These are phyloP conservation scores for Scytalidium sp. DNA, from an alignment of 2,329 filamentous ascomycete genomes.

Conservation along the genomic window DNA sequence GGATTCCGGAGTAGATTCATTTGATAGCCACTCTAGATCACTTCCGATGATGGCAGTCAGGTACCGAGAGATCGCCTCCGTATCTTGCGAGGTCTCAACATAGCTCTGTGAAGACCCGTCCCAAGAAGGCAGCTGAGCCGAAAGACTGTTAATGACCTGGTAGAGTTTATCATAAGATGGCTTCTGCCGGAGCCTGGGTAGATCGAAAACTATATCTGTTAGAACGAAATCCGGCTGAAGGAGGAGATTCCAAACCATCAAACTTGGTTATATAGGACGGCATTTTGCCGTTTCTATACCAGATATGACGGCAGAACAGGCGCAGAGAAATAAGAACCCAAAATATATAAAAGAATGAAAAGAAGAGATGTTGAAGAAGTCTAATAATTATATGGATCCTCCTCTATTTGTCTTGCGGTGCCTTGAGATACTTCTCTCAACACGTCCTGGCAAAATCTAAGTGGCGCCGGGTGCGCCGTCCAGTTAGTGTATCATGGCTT, in stretches of 20 bases:
- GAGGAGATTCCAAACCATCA: constrained; percentile 1
- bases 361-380: no score
- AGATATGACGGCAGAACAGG: no score
- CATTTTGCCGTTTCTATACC: background rate
- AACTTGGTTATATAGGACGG: background rate
- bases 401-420: no score
- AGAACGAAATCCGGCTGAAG: background rate
- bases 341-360: background rate
- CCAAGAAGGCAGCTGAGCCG: constrained; percentile 68
- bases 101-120: constrained; percentile 37
- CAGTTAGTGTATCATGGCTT: background rate
- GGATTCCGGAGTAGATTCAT: constrained; percentile 20
- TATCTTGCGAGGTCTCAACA: constrained; percentile 35
- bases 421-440: background rate
- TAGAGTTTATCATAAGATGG: constrained; percentile 65
- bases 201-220: constrained; percentile 57
- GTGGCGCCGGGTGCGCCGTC: background rate
- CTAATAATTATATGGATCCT: no score
- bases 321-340: no score
- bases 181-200: constrained; percentile 80
- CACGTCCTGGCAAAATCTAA: background rate
- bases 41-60: constrained; percentile 68
- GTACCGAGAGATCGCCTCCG: constrained; percentile 59
- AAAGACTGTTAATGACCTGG: constrained; percentile 62
- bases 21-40: constrained; percentile 61